phyloP scores from a whole-genome alignment of 2,329 filamentous ascomycete species.

The Juglanconis sp. region DNA sequence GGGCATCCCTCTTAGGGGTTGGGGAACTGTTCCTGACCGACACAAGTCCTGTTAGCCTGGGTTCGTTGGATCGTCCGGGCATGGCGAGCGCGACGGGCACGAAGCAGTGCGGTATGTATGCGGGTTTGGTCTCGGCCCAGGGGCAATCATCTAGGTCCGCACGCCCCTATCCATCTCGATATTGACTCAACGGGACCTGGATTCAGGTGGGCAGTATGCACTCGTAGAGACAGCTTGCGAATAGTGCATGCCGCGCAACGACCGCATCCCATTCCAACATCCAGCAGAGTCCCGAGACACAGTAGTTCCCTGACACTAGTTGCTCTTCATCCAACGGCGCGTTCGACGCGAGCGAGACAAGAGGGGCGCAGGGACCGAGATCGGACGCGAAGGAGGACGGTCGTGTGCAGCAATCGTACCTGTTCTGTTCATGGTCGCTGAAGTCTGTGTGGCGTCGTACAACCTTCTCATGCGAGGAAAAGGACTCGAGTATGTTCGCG shows the following conservation, averaged over 20 bases:
- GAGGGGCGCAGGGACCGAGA: neutral
- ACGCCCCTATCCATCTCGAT: neutral
- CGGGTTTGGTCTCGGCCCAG: neutral
- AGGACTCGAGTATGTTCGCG: neutral
- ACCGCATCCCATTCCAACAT: neutral
- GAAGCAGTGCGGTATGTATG: neutral
- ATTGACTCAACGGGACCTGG: neutral
- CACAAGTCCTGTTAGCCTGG: slow-evolving; percentile 10
- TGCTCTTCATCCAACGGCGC: neutral
- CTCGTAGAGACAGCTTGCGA: neutral
- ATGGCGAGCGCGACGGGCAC: neutral
- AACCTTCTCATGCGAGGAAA: neutral
- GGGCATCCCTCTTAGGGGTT: slow-evolving; percentile 60
- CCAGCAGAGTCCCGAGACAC: neutral
- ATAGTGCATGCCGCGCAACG: neutral
- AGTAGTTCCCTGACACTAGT: neutral
- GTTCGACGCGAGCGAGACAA: neutral
- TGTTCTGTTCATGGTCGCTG: slow-evolving; percentile 20
- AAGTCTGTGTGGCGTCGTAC: slow-evolving; percentile 2
- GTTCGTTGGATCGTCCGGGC: neutral
- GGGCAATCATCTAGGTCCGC: neutral
- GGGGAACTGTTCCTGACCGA: slow-evolving; percentile 54
- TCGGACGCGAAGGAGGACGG: slow-evolving; percentile 12
- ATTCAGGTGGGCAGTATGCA: neutral
- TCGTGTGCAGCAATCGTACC: slow-evolving; percentile 16